Percentiles rank a stretch among this genome's conserved stretches.
Evolutionary conservation across 2,329 filamentous ascomycete species (phyloP).

Genomic region (Ophiostoma himal-ulmi): DNA sequence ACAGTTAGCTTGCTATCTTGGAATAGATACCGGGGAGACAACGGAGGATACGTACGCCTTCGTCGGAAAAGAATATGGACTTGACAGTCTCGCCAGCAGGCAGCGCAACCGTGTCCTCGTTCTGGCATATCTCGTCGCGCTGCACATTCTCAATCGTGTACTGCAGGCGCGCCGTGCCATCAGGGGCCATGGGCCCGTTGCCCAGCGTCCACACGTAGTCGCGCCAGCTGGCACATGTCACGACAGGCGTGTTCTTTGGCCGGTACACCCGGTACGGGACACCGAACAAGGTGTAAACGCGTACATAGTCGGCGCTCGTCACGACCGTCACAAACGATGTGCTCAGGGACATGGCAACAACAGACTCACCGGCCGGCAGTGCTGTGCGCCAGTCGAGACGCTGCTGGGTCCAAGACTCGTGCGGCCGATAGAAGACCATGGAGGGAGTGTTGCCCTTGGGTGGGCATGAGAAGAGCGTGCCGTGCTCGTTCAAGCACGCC

Average conservation of each 20-base stretch:
- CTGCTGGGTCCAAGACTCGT: slow-evolving; percentile 90
- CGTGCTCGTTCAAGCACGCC: slow-evolving; percentile 81
- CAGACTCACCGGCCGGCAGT: slow-evolving; percentile 78
- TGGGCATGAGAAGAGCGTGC: slow-evolving; percentile 77
- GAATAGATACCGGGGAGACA: not conserved
- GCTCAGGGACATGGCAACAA: slow-evolving; percentile 83
- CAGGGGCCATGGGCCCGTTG: slow-evolving; percentile 76
- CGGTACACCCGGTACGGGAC: slow-evolving; percentile 83
- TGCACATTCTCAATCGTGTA: slow-evolving; percentile 96
- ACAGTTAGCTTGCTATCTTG: not conserved
- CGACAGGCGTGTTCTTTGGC: slow-evolving; percentile 82
- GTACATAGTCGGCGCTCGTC: slow-evolving; percentile 80
- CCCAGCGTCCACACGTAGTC: slow-evolving; percentile 96
- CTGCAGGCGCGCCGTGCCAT: slow-evolving; percentile 70
- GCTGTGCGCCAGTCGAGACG: slow-evolving; percentile 84
- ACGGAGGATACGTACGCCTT: slow-evolving; percentile 42
- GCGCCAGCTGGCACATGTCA: slow-evolving; percentile 88
- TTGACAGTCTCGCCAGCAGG: slow-evolving; percentile 66
- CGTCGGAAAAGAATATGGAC: slow-evolving; percentile 86
- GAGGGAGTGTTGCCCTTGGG: slow-evolving; percentile 56
- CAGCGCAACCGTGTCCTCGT: slow-evolving; percentile 83
- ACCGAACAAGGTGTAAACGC: slow-evolving; percentile 88
- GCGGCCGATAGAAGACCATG: slow-evolving; percentile 89
- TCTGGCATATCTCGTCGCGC: slow-evolving; percentile 88
- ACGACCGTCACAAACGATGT: slow-evolving; percentile 86